phyloP scores from a whole-genome alignment of 129 eudicot genomes.

The Logfia minima region DNA sequence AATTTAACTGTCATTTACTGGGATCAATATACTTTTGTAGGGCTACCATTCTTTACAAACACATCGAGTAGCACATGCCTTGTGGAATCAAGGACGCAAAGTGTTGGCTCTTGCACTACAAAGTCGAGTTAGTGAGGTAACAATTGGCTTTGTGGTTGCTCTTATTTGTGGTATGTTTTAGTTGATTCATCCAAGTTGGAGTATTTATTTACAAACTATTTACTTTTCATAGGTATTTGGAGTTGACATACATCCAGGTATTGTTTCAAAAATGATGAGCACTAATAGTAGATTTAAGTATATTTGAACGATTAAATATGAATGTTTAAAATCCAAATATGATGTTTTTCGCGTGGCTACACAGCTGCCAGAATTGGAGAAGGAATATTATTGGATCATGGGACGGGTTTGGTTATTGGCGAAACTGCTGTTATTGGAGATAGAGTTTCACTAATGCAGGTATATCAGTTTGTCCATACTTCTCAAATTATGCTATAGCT shows the following conservation, averaged over 20 bases:
- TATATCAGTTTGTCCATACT: slow-evolving; percentile 1
- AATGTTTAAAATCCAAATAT: not conserved
- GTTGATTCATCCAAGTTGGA: not conserved
- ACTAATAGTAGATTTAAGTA: not conserved
- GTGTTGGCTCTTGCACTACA: slow-evolving; percentile 69
- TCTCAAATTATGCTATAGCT: not conserved
- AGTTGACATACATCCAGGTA: slow-evolving; percentile 80
- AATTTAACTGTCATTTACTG: not conserved
- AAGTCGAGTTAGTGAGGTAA: slow-evolving; percentile 79
- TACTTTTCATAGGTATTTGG: slow-evolving; percentile 52
- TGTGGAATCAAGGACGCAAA: slow-evolving; percentile 75
- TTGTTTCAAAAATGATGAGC: slow-evolving; percentile 4
- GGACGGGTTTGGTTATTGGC: slow-evolving; percentile 71
- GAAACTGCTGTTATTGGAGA: slow-evolving; percentile 76
- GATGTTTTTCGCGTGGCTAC: slow-evolving; percentile 11
- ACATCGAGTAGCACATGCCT: slow-evolving; percentile 64
- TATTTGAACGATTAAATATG: not conserved
- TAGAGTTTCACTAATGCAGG: slow-evolving; percentile 79
- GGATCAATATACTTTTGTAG: slow-evolving; percentile 30
- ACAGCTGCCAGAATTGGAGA: slow-evolving; percentile 81
- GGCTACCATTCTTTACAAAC: slow-evolving; percentile 73
- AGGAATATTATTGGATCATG: slow-evolving; percentile 71
- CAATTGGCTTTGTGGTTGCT: slow-evolving; percentile 7
- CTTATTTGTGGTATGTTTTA: slow-evolving; percentile 2
- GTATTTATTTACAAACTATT: slow-evolving; percentile 17